A percentile compares a stretch with the other conserved stretches of the same genome.
Conservation (phyloP, 139 green algal species). For the Deuterostichococcus epilithicus region DNA sequence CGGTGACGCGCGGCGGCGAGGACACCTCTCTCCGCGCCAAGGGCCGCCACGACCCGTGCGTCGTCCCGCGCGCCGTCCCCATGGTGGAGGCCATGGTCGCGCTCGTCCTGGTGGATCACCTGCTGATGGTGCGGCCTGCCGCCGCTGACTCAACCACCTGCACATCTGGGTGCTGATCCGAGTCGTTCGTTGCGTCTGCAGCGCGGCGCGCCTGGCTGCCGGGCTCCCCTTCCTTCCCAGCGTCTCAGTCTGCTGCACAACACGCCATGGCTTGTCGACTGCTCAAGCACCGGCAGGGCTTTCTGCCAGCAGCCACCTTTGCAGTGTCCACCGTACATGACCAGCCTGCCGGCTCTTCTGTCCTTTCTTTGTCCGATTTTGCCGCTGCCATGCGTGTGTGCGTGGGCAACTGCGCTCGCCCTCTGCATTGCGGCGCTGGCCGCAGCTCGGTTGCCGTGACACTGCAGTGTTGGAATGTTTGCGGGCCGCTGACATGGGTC, state of each 20-base stretch:
- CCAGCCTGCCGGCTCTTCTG: neutral
- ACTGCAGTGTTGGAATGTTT: too few relatives aligned
- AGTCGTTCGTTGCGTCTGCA: neutral
- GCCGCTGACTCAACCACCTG: neutral
- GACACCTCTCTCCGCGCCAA: conserved; percentile 86
- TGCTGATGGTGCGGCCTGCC: conserved; percentile 57
- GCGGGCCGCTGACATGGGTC: too few relatives aligned
- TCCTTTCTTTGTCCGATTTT: neutral
- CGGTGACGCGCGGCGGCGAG: conserved; percentile 65
- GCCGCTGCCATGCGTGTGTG: too few relatives aligned
- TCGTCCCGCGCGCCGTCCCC: conserved; percentile 93
- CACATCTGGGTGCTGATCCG: neutral
- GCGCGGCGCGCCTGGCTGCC: neutral
- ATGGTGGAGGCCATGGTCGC: conserved; percentile 99
- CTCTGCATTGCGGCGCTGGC: too few relatives aligned
- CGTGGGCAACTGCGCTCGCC: too few relatives aligned
- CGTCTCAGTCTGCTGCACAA: neutral
- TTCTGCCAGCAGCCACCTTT: neutral
- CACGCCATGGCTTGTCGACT: neutral
- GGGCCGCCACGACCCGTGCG: conserved; percentile 94
- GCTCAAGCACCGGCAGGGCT: neutral
- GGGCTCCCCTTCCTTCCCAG: neutral
- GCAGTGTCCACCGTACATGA: neutral
- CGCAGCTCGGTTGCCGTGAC: too few relatives aligned
- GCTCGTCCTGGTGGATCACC: conserved; percentile 92